Evolutionary conservation across 495 filamentous ascomycete genomes (phyloP).

Genomic region (Penicillium canescens): DNA sequence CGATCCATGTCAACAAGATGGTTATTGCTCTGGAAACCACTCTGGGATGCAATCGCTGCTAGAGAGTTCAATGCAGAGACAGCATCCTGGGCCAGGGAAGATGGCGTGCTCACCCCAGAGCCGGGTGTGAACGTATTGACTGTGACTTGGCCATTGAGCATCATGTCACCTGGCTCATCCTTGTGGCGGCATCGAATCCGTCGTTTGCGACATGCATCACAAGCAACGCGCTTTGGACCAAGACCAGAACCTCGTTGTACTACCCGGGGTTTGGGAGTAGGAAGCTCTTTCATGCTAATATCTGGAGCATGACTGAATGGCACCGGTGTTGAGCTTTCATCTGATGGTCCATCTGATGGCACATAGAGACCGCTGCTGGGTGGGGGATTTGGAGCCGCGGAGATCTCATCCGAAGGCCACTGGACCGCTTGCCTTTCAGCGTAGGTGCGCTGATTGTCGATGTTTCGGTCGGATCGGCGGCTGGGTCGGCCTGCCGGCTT

Average conservation of each 20-base stretch:
- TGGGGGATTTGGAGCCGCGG: constrained; percentile 14
- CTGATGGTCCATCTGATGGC: constrained; percentile 23
- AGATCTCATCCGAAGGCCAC: constrained; percentile 31
- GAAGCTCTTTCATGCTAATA: constrained; percentile 27
- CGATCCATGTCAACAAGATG: constrained; percentile 24
- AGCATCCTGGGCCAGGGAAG: constrained; percentile 44
- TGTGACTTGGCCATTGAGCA: constrained; percentile 30
- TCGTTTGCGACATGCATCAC: constrained; percentile 55
- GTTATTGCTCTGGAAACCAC: constrained; percentile 31
- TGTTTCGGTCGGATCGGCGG: constrained; percentile 46
- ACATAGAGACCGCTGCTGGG: constrained; percentile 12
- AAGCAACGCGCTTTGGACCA: constrained; percentile 53
- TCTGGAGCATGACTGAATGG: constrained; percentile 17
- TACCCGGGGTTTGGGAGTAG: constrained; percentile 31
- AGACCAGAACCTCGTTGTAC: constrained; percentile 41
- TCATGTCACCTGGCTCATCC: constrained; percentile 40
- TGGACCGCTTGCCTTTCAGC: constrained; percentile 47
- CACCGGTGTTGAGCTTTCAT: constrained; percentile 17
- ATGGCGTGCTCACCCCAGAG: constrained; percentile 32
- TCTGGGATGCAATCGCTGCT: constrained; percentile 44
- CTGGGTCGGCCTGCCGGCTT: constrained; percentile 45
- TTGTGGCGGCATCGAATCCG: constrained; percentile 57
- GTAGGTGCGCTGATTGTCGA: constrained; percentile 46
- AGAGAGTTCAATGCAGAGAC: constrained; percentile 47
- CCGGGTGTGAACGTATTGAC: constrained; percentile 30